Percentiles rank a stretch among this genome's conserved stretches.
Conservation (phyloP, 805 yeast genomes). For the Pichia deserticola region DNA sequence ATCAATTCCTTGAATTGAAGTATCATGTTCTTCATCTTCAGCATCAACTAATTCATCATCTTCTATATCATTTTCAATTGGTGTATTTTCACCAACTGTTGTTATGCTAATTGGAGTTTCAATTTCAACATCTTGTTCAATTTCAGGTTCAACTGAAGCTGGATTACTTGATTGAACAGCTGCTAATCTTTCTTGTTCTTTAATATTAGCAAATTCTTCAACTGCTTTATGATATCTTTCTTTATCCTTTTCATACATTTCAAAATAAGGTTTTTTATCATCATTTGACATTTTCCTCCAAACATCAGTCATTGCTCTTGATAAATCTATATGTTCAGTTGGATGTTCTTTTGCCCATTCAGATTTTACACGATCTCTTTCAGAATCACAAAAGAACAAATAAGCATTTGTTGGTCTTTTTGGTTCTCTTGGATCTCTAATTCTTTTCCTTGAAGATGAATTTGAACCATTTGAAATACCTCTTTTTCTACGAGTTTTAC, state of each 20-base stretch:
- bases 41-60: neutral
- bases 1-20: neutral
- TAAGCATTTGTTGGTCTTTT: constrained; percentile 89
- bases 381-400: constrained; percentile 77
- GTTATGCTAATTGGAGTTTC: neutral
- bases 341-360: constrained; percentile 46
- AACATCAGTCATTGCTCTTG: constrained; percentile 73
- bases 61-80: constrained; percentile 1
- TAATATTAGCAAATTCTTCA: constrained; percentile 34
- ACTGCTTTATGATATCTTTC: constrained; percentile 68
- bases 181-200: constrained; percentile 15
- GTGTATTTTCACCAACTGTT: neutral
- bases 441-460: constrained; percentile 24
- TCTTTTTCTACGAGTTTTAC: constrained; percentile 11
- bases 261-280: constrained; percentile 64
- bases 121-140: neutral
- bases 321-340: constrained; percentile 54
- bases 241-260: constrained; percentile 71
- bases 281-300: constrained; percentile 74
- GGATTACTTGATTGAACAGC: neutral
- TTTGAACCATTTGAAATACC: constrained; percentile 13
- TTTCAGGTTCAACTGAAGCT: constrained; percentile 5
- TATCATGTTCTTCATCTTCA: neutral
- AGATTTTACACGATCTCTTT: constrained; percentile 62
- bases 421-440: constrained; percentile 79